Conservation (phyloP, 164 flowering plant species). For the Euptelea pleiosperma region DNA sequence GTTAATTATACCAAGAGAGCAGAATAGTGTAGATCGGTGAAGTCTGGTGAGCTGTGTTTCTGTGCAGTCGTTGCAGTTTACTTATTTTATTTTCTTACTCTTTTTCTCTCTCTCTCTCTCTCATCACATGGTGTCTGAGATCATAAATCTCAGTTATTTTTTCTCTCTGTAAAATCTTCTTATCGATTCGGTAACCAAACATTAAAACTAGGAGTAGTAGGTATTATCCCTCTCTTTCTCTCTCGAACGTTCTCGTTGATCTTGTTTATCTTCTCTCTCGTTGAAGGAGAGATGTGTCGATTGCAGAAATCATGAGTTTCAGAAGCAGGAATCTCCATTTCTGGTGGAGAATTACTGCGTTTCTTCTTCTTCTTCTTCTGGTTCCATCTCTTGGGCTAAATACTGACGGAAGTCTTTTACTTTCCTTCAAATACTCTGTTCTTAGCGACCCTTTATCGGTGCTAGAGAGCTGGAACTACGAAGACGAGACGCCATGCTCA, state of each 20-base stretch:
- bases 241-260: no score
- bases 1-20: no score
- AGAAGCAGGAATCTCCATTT: conserved; percentile 19
- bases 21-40: no score
- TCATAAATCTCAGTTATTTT: conserved; percentile 33
- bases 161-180: no score
- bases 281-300: conserved; percentile 28
- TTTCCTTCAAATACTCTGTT: conserved; percentile 69
- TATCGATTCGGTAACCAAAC: no score
- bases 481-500: conserved; percentile 64
- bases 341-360: conserved; percentile 21
- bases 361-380: conserved; percentile 10
- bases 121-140: conserved; percentile 31
- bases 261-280: conserved; percentile 10
- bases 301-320: conserved; percentile 35
- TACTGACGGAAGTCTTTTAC: conserved; percentile 59
- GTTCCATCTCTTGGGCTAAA: conserved; percentile 38
- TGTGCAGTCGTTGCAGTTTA: no score
- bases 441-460: conserved; percentile 56
- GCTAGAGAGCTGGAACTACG: conserved; percentile 55
- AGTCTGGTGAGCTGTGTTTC: no score
- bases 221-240: conserved; percentile 19
- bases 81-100: no score
- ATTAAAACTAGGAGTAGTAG: no score
- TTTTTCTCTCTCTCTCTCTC: no score